Evolutionary conservation across 2,329 filamentous ascomycete genomes (phyloP), one percentile per base, ranked within the genome.

Genomic region (Colletotrichum sp.): DNA sequence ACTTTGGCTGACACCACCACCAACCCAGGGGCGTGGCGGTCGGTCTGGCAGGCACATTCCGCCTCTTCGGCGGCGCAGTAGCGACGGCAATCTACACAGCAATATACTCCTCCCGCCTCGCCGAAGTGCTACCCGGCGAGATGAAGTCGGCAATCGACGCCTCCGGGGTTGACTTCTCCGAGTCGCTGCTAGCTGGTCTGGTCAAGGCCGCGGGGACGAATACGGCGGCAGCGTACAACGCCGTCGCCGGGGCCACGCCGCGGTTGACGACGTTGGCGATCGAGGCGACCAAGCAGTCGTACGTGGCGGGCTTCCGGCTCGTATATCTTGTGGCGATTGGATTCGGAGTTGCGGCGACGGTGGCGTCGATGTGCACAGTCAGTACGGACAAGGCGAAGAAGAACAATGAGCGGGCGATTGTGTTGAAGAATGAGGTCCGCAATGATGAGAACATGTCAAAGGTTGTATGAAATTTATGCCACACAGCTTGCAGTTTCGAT

Each of bases 81-180:
- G 82, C 82, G 11, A 83, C 80, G 6, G 82, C 81, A 33, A 83
- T 85, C 69, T 85, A 83, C 78, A 82, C 81, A 1, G 78, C 80
- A 34, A 82, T 84, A 57, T 78, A 80, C 63, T 78, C 80, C 13
- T 80, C 78, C 59, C 76, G 79, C 34, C 82, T 82, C 76, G 72
- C 64, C 15, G 59, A 78, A 72, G 75, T 70, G 34, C 79, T 78
- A 3, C 77, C 78, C 4, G 66, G 54, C 16, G 62, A 76, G 54
- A 75, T 80, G 76, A 76, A 67, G 3, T 75, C 72, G 9, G 78
- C 80, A 8, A 76, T 79, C 16, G 36, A 71, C 24, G 61, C 58
- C 18, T 76, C 78, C 13, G 76, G 73, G 29, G 75, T 79, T 4
- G n/a, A 73, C 6, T 79, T 70, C 66, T 77, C 78, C 8, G 58